These are phyloP conservation scores for Sclerotinia minor DNA, from an alignment of 2,329 filamentous ascomycete species.

Conservation along the genomic window DNA sequence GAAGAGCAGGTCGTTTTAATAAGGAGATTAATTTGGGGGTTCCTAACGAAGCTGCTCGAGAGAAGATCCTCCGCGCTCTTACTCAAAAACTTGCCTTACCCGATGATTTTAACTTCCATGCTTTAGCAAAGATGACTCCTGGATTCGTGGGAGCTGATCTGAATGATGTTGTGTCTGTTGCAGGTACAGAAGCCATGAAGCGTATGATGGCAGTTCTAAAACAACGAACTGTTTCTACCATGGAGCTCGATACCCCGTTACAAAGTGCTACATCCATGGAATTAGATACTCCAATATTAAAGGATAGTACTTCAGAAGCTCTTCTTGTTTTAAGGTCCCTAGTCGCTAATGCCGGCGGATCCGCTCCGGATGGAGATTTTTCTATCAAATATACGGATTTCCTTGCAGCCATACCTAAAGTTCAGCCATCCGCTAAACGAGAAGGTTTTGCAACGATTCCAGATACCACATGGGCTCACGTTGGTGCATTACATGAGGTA, in stretches of 20 bases:
- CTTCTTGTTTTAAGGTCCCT: conserved; percentile 51
- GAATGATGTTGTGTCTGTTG: conserved; percentile 56
- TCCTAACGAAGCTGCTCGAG: conserved; percentile 74
- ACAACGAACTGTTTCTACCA: conserved; percentile 36
- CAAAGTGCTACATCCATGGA: conserved; percentile 38
- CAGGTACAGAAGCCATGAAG: conserved; percentile 44
- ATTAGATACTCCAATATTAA: conserved; percentile 33
- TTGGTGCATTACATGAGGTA: conserved; percentile 79
- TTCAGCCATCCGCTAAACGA: conserved; percentile 80
- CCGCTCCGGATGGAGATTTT: conserved; percentile 54
- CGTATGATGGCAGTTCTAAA: conserved; percentile 42
- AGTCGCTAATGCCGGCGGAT: conserved; percentile 54
- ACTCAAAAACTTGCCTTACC: conserved; percentile 65
- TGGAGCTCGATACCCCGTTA: conserved; percentile 40
- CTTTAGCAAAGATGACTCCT: conserved; percentile 79
- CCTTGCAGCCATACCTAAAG: conserved; percentile 68
- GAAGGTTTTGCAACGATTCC: conserved; percentile 96
- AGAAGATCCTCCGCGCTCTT: conserved; percentile 74
- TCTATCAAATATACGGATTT: conserved; percentile 69
- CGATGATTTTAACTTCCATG: conserved; percentile 69
- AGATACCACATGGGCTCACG: conserved; percentile 88
- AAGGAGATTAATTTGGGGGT: conserved; percentile 85
- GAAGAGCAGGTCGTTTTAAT: conserved; percentile 74
- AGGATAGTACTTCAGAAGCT: conserved; percentile 33
- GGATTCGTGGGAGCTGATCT: conserved; percentile 94